Percentiles rank a stretch among this genome's conserved stretches.
phyloP scores from a whole-genome alignment of 1,139 yeast species.

The Zygotorulaspora mrakii region DNA sequence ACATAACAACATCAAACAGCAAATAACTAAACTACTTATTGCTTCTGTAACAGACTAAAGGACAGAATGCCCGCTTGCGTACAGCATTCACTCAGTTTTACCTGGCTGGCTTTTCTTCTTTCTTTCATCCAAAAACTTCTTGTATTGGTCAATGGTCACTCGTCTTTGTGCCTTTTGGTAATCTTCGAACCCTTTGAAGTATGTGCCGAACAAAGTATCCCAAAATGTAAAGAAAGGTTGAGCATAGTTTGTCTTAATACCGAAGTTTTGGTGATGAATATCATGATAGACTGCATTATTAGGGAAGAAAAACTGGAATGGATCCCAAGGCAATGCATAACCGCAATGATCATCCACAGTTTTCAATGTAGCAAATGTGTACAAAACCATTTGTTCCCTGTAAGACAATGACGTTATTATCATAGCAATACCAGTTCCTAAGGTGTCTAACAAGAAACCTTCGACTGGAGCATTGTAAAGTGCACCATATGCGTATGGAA shows the following conservation, averaged over 20 bases:
- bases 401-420: conserved; percentile 60
- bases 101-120: conserved; percentile 21
- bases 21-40: background rate
- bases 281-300: conserved; percentile 95
- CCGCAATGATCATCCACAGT: conserved; percentile 99
- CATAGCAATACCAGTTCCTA: conserved; percentile 85
- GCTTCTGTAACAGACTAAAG: no score
- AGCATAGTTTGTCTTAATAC: conserved; percentile 88
- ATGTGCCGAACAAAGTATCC: conserved; percentile 72
- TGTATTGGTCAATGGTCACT: conserved; percentile 60
- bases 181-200: conserved; percentile 62
- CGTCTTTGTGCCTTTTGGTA: conserved; percentile 55
- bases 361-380: conserved; percentile 85
- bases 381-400: conserved; percentile 71
- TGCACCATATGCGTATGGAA: conserved; percentile 96
- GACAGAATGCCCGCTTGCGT: no score
- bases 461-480: conserved; percentile 90
- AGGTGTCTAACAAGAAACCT: conserved; percentile 86
- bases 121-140: conserved; percentile 53
- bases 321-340: conserved; percentile 83
- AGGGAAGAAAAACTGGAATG: conserved; percentile 85
- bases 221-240: conserved; percentile 96
- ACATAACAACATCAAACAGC: conserved; percentile 1
- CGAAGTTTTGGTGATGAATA: conserved; percentile 95
- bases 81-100: background rate